Evolutionary conservation across 1,284 basidiomycete genomes (phyloP).

Genomic region (Sutorius eximius): DNA sequence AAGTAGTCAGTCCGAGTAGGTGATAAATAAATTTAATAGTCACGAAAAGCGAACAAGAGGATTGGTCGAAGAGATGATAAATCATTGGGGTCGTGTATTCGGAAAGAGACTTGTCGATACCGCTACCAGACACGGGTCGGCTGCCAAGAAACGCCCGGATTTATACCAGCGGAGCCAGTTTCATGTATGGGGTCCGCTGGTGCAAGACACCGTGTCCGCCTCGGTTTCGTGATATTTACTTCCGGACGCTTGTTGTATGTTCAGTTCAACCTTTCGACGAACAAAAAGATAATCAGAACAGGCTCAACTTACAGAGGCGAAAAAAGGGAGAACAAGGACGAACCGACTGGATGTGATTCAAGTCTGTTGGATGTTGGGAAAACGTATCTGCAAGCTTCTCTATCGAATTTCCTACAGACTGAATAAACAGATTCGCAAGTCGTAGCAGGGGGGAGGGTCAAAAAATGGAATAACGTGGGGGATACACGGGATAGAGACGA

Average conservation of each 20-base stretch:
- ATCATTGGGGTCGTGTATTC: too few species aligned
- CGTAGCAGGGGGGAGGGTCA: background rate
- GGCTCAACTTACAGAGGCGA: background rate
- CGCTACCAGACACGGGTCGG: background rate
- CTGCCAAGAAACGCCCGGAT: too few species aligned
- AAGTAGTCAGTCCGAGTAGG: too few species aligned
- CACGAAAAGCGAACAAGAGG: too few species aligned
- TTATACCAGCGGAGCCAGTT: background rate
- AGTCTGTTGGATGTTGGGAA: background rate
- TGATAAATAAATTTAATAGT: too few species aligned
- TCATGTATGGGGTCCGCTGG: background rate
- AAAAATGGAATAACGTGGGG: too few species aligned
- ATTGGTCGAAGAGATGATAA: too few species aligned
- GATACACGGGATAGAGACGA: background rate
- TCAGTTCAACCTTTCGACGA: constrained; percentile 17
- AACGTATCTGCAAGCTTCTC: background rate
- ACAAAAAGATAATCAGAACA: background rate
- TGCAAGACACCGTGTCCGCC: background rate
- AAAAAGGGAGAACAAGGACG: background rate
- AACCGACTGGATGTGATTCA: background rate
- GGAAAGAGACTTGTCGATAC: too few species aligned
- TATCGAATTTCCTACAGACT: background rate
- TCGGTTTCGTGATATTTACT: constrained; percentile 11
- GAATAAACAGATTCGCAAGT: background rate
- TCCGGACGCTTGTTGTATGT: constrained; percentile 13